Evolutionary conservation across 2,329 filamentous ascomycete genomes (phyloP), one percentile per base, ranked within the genome.

Genomic region (Pseudonectria foliicola): DNA sequence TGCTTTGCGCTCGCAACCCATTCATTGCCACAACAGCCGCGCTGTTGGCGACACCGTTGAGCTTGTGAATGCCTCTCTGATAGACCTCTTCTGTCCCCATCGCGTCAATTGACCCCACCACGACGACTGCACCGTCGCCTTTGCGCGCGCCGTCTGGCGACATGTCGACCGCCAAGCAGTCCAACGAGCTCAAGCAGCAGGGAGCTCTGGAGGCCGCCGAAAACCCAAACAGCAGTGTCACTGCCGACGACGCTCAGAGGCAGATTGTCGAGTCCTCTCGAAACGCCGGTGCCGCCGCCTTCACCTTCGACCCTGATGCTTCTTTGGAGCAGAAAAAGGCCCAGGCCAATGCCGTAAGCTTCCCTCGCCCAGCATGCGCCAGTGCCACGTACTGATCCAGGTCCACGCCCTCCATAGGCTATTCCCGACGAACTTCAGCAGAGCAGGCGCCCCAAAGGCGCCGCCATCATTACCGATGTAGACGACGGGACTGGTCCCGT

Each of bases 251-350:
- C 44, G 85, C 85, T 23, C 75, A 94, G 63, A 71, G 75, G 48
- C 75, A 76, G 50, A 73, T 95, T 31, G 71, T 94, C 16, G 70
- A 85, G 35, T 80, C 94, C 59, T 86, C 85, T 48, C 77, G 73
- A 53, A 82, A 83, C 52, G 85, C 82, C 10, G 92, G 92, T 27
- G 77, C 83, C 15, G 67, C 81, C 21, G 89, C 87, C 44, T 92
- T 85, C 57, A 76, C 80, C 43, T 98, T 96, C 64, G 75, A 98
- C 56, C 87, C 92, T 1, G 66, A 95, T 67, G 89, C 88, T 27
- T 81, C 73, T 28, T 73, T 82, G 1, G 85, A 88, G 57, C 73
- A 94, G 61, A 98, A 98, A 68, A 81, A 75, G 42, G 82, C 82
- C 23, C 85, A 89, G 57, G 81, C 83, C 14, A 70, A 74, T 70